A percentile compares a stretch with the other conserved stretches of the same genome.
phyloP scores from a whole-genome alignment of 1,284 basidiomycete genomes.

The Leccinum variabile region DNA sequence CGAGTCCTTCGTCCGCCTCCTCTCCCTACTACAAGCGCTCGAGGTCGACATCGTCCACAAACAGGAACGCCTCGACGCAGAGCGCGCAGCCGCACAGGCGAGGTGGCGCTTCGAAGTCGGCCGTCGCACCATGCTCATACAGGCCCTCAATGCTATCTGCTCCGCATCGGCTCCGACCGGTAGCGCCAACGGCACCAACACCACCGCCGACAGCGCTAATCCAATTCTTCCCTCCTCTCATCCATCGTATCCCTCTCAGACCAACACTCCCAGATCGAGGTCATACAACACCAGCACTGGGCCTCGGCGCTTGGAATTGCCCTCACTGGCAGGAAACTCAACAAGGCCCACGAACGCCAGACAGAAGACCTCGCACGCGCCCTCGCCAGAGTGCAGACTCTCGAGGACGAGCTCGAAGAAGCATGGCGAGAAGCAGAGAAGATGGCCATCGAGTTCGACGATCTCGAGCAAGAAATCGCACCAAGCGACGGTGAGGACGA shows the following conservation, averaged over 20 bases:
- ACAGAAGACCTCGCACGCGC: slow-evolving; percentile 53
- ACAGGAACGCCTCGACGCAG: slow-evolving; percentile 52
- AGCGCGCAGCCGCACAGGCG: slow-evolving; percentile 53
- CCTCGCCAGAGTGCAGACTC: slow-evolving; percentile 47
- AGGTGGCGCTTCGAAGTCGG: slow-evolving; percentile 69
- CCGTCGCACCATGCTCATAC: slow-evolving; percentile 69
- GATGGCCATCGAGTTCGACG: slow-evolving; percentile 68
- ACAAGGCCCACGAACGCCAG: slow-evolving; percentile 67
- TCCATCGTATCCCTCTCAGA: slow-evolving; percentile 58
- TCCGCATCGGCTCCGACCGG: slow-evolving; percentile 18
- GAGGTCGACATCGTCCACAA: slow-evolving; percentile 60
- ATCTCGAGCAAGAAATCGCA: slow-evolving; percentile 40
- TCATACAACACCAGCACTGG: slow-evolving; percentile 62
- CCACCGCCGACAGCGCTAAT: slow-evolving; percentile 18
- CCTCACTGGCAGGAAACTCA: slow-evolving; percentile 61
- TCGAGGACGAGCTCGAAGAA: slow-evolving; percentile 74
- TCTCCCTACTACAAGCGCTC: slow-evolving; percentile 57
- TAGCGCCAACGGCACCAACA: not conserved
- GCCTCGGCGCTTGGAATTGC: slow-evolving; percentile 73
- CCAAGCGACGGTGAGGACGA: slow-evolving; percentile 26
- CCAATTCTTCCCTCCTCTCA: slow-evolving; percentile 44
- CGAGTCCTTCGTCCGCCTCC: slow-evolving; percentile 69
- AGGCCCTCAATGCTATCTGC: slow-evolving; percentile 52
- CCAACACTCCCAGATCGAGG: slow-evolving; percentile 62
- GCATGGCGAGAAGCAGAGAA: slow-evolving; percentile 77